Base-by-base conservation (phyloP, 2,329 filamentous ascomycete species). In the Nemania sp. region DNA sequence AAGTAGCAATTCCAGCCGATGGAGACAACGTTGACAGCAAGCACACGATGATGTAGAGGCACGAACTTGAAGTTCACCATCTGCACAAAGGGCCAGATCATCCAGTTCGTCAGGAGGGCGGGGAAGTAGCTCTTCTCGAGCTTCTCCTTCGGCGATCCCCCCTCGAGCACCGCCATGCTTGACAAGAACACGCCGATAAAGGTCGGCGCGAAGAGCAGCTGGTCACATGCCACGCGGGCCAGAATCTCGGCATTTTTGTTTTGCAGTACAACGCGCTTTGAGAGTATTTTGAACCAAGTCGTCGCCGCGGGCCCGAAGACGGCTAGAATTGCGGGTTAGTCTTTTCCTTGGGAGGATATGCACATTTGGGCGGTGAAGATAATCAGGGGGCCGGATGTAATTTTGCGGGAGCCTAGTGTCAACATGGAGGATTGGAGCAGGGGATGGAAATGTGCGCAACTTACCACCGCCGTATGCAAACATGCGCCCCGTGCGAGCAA, bases 281-380 rank as follows among this genome's bases (percentile, higher is more conserved):
- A 87, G 59, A 97, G 87, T 75, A 96, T 84, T 63, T 82, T 81
- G 81, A 90, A 96, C 93, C 93, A 97, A 54, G 86, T 90, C 10
- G 92, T 92, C 6, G 92, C 93, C 21, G 87, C 90, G 53, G 93
- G 93, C 35, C 93, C 93, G 77, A 97, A 97, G 76, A 97, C 81
- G 65, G 80, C 89, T 91, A 65, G 32, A 18, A 15, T 46, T 11
- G 11, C 5, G 32, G 13, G 61, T 61, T 49, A 63, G 51, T 52
- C 3, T 42, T 29, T 42, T 40, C 10, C 15, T 25, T 43, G 1
- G 39, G 13, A 29, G 17, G n/a, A 42, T 29, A 17, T 39, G 1
- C 40, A 10, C 13, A 18, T 43, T 35, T 11, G 49, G 15, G 35
- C n/a, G 25, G 12, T 6, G 17, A 48, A 18, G 32, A 40, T 17